Evolutionary conservation across 2,329 filamentous ascomycete genomes (phyloP), one percentile per base, ranked within the genome.

Genomic region (Aspergillus calidoustus): DNA sequence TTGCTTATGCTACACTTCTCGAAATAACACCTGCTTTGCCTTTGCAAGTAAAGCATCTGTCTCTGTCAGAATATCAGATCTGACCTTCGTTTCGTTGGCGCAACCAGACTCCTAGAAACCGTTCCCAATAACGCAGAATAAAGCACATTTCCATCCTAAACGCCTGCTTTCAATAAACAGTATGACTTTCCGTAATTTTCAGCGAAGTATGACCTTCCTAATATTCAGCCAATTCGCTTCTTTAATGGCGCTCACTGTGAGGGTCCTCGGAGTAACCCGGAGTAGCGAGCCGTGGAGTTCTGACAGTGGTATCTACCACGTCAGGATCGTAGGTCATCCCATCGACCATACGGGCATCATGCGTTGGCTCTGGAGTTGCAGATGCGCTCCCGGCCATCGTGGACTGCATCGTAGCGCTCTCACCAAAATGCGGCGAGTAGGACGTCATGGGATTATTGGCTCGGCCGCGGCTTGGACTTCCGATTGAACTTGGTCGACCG

Each of bases 261-360:
- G 51, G 13, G 17, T 60, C 47, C 54, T 60, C 55, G 48, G 47
- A 19, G 13, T 64, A 51, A 38, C 61, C 63, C 15, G 76, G 73
- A 11, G 77, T 77, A 19, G 82, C 77, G 17, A 85, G 80, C 1
- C 87, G 79, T 1, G 87, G 86, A 0, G 86, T 84, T 23, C 84
- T 79, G 54, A 84, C 83, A 1, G 88, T 89, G 2, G 87, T 90
- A 74, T 91, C 89, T 25, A 90, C 82, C 64, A 89, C 82, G 63
- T 87, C 84, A 46, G 81, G 74, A 41, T 85, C 82, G 69, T 89
- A 89, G 3, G 87, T 85, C 46, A 91, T 83, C 1, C 88, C 89
- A 71, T 91, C 88, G 59, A 90, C 79, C 82, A 89, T 87, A 55
- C 85, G 83, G 19, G 87, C 87, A 69, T 90, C 87, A 30, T 75